Conservation (phyloP, 2,329 filamentous ascomycete genomes). For the Ophiocordyceps polyrhachis-furcata region DNA sequence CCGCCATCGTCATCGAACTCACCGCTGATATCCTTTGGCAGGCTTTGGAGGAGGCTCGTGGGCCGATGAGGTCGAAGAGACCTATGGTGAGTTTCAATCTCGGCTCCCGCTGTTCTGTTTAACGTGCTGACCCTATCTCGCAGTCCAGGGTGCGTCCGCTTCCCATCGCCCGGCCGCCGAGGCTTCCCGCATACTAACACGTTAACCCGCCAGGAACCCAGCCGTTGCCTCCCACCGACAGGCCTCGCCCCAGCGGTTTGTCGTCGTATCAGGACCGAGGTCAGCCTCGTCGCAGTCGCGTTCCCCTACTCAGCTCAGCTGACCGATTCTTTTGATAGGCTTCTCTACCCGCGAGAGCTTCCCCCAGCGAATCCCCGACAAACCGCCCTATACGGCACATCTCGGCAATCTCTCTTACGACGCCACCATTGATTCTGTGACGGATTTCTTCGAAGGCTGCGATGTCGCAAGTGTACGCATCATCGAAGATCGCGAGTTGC, state of each 20-base stretch:
- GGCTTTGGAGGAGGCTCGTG: slow-evolving; percentile 57
- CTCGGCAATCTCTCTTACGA: slow-evolving; percentile 95
- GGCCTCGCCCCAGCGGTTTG: slow-evolving; percentile 17
- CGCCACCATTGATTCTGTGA: slow-evolving; percentile 64
- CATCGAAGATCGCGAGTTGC: slow-evolving; percentile 87
- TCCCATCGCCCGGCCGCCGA: not conserved
- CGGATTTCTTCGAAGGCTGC: slow-evolving; percentile 70
- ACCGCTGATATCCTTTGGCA: slow-evolving; percentile 5
- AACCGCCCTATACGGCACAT: slow-evolving; percentile 89
- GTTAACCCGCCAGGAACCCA: slow-evolving; percentile 28
- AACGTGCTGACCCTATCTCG: slow-evolving; percentile 12
- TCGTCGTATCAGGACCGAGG: slow-evolving; percentile 25
- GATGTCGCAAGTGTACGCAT: slow-evolving; percentile 82
- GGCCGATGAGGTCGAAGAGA: slow-evolving; percentile 97
- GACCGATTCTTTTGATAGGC: slow-evolving; percentile 17
- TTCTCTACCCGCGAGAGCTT: slow-evolving; percentile 53
- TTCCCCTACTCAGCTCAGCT: slow-evolving; percentile 4
- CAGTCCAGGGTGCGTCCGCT: not conserved
- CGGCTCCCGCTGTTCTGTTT: slow-evolving; percentile 1
- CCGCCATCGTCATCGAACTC: slow-evolving; percentile 5
- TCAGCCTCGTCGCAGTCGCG: slow-evolving; percentile 9
- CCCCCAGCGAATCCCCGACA: slow-evolving; percentile 57
- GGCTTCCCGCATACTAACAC: slow-evolving; percentile 7
- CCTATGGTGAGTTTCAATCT: slow-evolving; percentile 42
- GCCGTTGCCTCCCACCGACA: slow-evolving; percentile 32